These are phyloP conservation scores for Cordyceps cateniannulata DNA, from an alignment of 2,329 filamentous ascomycete species.

Conservation along the genomic window DNA sequence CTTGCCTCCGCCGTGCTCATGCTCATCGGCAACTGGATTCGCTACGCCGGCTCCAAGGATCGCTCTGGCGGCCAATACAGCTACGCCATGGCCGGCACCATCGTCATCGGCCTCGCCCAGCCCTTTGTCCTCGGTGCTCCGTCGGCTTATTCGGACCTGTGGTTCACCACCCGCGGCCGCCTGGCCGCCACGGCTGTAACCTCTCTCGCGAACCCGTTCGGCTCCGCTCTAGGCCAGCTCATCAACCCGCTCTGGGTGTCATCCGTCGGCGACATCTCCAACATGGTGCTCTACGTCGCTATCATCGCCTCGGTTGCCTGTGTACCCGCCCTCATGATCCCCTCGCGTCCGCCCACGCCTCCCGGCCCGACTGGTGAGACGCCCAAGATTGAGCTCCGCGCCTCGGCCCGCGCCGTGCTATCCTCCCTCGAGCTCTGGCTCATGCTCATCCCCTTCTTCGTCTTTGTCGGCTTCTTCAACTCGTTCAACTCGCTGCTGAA, in stretches of 20 bases:
- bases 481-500: constrained; percentile 80
- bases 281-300: constrained; percentile 77
- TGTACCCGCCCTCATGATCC: constrained; percentile 77
- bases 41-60: constrained; percentile 63
- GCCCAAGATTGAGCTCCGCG: constrained; percentile 46
- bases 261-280: constrained; percentile 58
- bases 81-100: constrained; percentile 80
- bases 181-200: constrained; percentile 82
- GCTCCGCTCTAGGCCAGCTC: constrained; percentile 81
- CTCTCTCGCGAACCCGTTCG: constrained; percentile 82
- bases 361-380: constrained; percentile 60
- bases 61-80: constrained; percentile 58
- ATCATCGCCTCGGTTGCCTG: constrained; percentile 58
- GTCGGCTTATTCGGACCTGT: constrained; percentile 85
- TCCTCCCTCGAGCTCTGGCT: constrained; percentile 70
- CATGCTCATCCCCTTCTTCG: constrained; percentile 69
- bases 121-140: constrained; percentile 88
- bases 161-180: constrained; percentile 82
- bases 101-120: constrained; percentile 82
- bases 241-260: constrained; percentile 73
- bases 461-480: constrained; percentile 94
- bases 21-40: constrained; percentile 84
- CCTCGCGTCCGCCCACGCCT: constrained; percentile 68
- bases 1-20: constrained; percentile 65
- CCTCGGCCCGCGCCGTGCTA: constrained; percentile 45